These are phyloP conservation scores for Cyclotella sp. DNA, from an alignment of 108 stramenopile genomes.

Conservation along the genomic window DNA sequence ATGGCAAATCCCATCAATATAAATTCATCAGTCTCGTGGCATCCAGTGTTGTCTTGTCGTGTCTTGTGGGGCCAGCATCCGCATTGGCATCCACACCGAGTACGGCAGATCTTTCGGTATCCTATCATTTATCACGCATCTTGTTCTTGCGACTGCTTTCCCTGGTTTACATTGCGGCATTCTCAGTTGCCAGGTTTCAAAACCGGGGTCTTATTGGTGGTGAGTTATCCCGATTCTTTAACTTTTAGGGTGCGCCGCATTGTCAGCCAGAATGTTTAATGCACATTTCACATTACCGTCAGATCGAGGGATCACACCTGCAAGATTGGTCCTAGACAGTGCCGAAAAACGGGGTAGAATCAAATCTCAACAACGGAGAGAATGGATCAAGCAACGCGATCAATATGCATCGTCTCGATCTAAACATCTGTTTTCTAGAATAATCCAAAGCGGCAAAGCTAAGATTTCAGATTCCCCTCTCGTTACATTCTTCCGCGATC, in stretches of 20 bases:
- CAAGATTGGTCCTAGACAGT: slow-evolving; percentile 46
- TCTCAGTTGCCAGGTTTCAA: slow-evolving; percentile 64
- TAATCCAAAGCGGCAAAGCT: slow-evolving; percentile 1
- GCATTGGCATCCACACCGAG: background rate
- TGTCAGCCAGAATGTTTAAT: background rate
- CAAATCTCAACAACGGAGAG: slow-evolving; percentile 37
- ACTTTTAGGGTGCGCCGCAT: background rate
- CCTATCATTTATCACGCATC: slow-evolving; percentile 60
- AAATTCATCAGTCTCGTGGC: background rate
- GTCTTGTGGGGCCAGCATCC: background rate
- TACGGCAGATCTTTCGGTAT: background rate
- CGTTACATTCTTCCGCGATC: slow-evolving; percentile 36
- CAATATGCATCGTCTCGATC: background rate
- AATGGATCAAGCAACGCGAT: slow-evolving; percentile 38
- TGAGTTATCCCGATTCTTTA: background rate
- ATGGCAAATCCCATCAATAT: background rate
- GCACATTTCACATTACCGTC: background rate
- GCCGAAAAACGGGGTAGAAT: slow-evolving; percentile 41
- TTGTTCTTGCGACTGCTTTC: slow-evolving; percentile 70
- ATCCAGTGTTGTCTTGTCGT: background rate
- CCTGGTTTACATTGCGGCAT: slow-evolving; percentile 65
- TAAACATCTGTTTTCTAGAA: background rate
- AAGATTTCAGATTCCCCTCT: slow-evolving; percentile 4
- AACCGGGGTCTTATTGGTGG: slow-evolving; percentile 66
- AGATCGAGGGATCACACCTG: slow-evolving; percentile 68